These are phyloP conservation scores for Thermomucor indicae-seudaticae DNA, from an alignment of 371 early-diverging fungal species.

Conservation along the genomic window DNA sequence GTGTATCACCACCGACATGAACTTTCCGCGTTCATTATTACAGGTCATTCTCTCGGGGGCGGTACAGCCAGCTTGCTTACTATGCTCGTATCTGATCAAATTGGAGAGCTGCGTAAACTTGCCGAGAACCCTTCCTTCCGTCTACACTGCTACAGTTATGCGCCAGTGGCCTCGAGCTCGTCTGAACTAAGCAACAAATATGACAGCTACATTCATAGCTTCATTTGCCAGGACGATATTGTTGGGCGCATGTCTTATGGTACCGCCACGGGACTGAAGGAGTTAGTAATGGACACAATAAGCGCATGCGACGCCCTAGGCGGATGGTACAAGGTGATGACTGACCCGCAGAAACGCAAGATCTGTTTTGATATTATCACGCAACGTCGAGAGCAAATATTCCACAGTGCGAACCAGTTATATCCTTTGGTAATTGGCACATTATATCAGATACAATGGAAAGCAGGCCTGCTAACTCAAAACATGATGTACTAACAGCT, in stretches of 20 bases:
- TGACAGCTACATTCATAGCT: slow-evolving; percentile 58
- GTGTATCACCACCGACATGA: slow-evolving; percentile 16
- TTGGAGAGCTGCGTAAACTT: slow-evolving; percentile 36
- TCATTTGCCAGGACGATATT: slow-evolving; percentile 70
- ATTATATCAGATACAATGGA: neutral
- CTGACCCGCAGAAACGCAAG: slow-evolving; percentile 11
- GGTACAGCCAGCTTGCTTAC: slow-evolving; percentile 71
- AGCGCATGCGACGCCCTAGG: slow-evolving; percentile 28
- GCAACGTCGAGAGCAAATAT: slow-evolving; percentile 22
- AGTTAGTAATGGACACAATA: slow-evolving; percentile 37
- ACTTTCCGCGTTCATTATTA: slow-evolving; percentile 13
- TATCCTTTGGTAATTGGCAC: slow-evolving; percentile 31
- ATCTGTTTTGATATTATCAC: slow-evolving; percentile 27
- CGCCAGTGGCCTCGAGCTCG: slow-evolving; percentile 57
- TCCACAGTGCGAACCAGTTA: slow-evolving; percentile 14
- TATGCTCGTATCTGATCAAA: slow-evolving; percentile 67
- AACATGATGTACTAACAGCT: slow-evolving; percentile 11
- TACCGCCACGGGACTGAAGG: slow-evolving; percentile 45
- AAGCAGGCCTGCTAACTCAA: neutral
- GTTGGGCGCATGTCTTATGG: slow-evolving; percentile 78
- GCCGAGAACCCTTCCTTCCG: slow-evolving; percentile 30
- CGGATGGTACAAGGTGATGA: slow-evolving; percentile 22
- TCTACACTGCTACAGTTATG: slow-evolving; percentile 39
- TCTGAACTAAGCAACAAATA: slow-evolving; percentile 55
- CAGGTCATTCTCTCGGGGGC: slow-evolving; percentile 62